Evolutionary conservation across 2,329 filamentous ascomycete genomes (phyloP), one percentile per base, ranked within the genome.

Genomic region (Bimuria novae-zelandiae): DNA sequence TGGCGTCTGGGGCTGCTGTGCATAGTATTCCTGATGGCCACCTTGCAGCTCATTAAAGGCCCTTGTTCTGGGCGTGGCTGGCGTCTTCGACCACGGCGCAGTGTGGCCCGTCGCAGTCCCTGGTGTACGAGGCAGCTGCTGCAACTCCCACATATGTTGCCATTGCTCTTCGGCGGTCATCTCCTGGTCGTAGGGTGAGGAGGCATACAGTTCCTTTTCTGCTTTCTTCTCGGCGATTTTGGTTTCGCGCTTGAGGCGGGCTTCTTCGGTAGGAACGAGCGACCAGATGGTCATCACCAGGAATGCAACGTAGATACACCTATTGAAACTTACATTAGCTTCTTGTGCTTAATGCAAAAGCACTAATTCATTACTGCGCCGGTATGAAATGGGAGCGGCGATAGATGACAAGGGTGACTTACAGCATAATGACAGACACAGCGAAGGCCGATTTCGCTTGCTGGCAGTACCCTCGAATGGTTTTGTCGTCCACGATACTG

Each of bases 381-480:
- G n/a, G n/a, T n/a, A n/a, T 49, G n/a, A 29, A 8, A 14, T 19
- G 30, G 42, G n/a, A 23, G n/a, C n/a, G n/a, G n/a, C n/a, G n/a
- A 11, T 23, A n/a, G 6, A n/a, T 19, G 16, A 17, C 33, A 14
- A 16, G 37, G 52, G 17, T 42, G 14, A 82, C 85, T 76, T 79
- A 89, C 87, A 89, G 77, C 83, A 90, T 85, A 59, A 86, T 77
- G 12, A 86, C 73, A 0, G 85, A 85, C 17, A 84, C 78, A 12
- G 82, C 87, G 62, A 90, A 88, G 12, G 81, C 79, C 47, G 80
- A 83, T 70, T 90, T 88, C 6, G 89, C 88, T 69, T 89, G 80
- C 65, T 79, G 74, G 71, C 89, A 93, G 63, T 83, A 84, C 7
- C 72, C 67, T 49, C 80, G 75, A 42, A 82, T 77, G 23, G 82